Percentiles rank a stretch among this genome's conserved stretches.
Conservation (phyloP, 352 stramenopile species). For the Globisporangium paddicum region DNA sequence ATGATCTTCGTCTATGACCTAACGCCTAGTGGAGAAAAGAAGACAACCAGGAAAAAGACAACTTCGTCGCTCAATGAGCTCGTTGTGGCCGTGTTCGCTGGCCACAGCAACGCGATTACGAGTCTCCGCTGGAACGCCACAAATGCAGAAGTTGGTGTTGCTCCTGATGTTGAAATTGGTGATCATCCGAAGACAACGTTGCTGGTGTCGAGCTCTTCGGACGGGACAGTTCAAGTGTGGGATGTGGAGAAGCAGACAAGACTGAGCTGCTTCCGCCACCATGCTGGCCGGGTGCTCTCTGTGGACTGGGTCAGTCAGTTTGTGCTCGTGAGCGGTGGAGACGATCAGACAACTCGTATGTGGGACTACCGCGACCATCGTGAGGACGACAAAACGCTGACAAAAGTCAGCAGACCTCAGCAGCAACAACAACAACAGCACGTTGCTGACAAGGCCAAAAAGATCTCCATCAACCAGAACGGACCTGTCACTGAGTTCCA, state of each 20-base stretch:
- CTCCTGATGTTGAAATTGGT: not conserved
- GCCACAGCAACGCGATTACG: conserved; percentile 41
- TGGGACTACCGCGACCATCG: conserved; percentile 46
- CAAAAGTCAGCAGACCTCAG: not conserved
- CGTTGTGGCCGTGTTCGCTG: conserved; percentile 22
- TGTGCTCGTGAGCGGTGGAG: conserved; percentile 47
- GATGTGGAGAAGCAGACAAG: conserved; percentile 15
- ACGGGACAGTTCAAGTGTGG: conserved; percentile 62
- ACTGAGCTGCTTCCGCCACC: conserved; percentile 33
- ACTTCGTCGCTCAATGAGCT: not conserved
- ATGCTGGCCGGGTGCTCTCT: conserved; percentile 50
- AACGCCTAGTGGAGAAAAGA: not conserved
- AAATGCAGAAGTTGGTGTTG: not conserved
- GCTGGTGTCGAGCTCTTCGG: conserved; percentile 47
- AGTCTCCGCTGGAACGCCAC: conserved; percentile 33
- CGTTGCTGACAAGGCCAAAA: not conserved
- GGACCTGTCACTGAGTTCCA: not conserved
- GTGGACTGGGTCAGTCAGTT: conserved; percentile 46
- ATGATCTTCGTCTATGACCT: conserved; percentile 49
- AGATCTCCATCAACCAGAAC: not conserved
- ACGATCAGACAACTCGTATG: conserved; percentile 64
- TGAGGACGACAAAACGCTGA: not conserved
- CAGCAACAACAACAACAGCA: not conserved
- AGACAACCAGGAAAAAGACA: not conserved
- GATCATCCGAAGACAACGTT: conserved; percentile 1